phyloP scores from a whole-genome alignment of 2,329 filamentous ascomycete genomes.

The Blastomyces gilchristii region DNA sequence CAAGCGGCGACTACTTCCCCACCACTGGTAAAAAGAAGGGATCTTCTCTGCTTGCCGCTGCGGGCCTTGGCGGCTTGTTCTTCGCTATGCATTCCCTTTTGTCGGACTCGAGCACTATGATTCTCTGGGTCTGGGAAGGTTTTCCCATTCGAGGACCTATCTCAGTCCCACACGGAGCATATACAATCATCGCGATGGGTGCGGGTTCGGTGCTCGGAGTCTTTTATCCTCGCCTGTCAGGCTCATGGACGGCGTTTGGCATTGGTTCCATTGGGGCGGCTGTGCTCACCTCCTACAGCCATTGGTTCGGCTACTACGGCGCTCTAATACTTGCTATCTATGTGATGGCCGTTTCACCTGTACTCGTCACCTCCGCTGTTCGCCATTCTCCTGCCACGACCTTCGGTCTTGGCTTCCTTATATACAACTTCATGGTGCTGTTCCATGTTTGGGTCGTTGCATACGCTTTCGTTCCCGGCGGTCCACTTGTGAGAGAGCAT shows the following conservation, averaged over 20 bases:
- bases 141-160: slow-evolving; percentile 84
- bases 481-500: slow-evolving; percentile 80
- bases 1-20: slow-evolving; percentile 41
- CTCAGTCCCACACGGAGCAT: slow-evolving; percentile 78
- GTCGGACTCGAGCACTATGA: slow-evolving; percentile 98
- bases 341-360: slow-evolving; percentile 66
- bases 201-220: slow-evolving; percentile 66
- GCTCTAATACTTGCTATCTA: slow-evolving; percentile 67
- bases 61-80: slow-evolving; percentile 72
- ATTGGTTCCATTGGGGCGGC: slow-evolving; percentile 70
- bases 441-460: slow-evolving; percentile 98
- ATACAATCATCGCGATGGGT: slow-evolving; percentile 81
- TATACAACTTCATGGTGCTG: slow-evolving; percentile 91
- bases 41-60: slow-evolving; percentile 59
- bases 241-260: slow-evolving; percentile 70
- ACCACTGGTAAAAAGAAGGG: slow-evolving; percentile 50
- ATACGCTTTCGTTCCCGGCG: slow-evolving; percentile 94
- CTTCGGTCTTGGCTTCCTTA: slow-evolving; percentile 78
- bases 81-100: slow-evolving; percentile 87
- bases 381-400: slow-evolving; percentile 66
- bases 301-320: slow-evolving; percentile 88
- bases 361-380: slow-evolving; percentile 64
- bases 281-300: slow-evolving; percentile 61
- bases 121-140: slow-evolving; percentile 95
- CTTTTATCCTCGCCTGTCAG: slow-evolving; percentile 57